phyloP scores from a whole-genome alignment of 768 basidiomycete genomes.

The Auricularia heimuer region DNA sequence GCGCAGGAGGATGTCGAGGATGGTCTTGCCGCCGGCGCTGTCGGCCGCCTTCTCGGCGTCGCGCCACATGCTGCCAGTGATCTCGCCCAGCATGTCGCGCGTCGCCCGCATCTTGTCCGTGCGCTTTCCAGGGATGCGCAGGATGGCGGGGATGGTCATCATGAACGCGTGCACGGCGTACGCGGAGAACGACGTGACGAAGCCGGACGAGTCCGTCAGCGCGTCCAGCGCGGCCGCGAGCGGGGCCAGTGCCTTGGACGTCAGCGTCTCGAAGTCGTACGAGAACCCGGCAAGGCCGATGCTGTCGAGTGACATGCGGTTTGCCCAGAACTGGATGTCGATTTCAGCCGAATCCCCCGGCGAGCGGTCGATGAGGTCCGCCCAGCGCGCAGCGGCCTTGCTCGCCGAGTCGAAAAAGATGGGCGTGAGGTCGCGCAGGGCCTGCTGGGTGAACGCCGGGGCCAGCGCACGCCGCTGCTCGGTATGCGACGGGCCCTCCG shows the following conservation, averaged over 20 bases:
- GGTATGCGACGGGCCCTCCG: constrained; percentile 34
- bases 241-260: background rate
- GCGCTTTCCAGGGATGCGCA: constrained; percentile 7
- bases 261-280: constrained; percentile 9
- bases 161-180: constrained; percentile 8
- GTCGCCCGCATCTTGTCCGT: constrained; percentile 4
- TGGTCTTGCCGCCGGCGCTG: constrained; percentile 8
- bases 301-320: constrained; percentile 13
- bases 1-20: constrained; percentile 4
- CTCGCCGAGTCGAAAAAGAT: constrained; percentile 11
- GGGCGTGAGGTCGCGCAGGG: constrained; percentile 9
- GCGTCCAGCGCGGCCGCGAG: constrained; percentile 7
- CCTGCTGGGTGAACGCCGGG: constrained; percentile 6
- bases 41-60: constrained; percentile 3
- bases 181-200: constrained; percentile 5
- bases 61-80: constrained; percentile 8
- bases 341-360: constrained; percentile 5
- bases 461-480: background rate
- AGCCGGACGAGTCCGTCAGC: constrained; percentile 12
- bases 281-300: constrained; percentile 13
- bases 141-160: constrained; percentile 7
- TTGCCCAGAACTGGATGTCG: constrained; percentile 12
- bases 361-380: constrained; percentile 6
- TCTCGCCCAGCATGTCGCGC: constrained; percentile 7
- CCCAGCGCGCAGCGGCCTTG: constrained; percentile 10